Evolutionary conservation across 495 filamentous ascomycete species (phyloP).

Genomic region (Delitschia confertaspora): DNA sequence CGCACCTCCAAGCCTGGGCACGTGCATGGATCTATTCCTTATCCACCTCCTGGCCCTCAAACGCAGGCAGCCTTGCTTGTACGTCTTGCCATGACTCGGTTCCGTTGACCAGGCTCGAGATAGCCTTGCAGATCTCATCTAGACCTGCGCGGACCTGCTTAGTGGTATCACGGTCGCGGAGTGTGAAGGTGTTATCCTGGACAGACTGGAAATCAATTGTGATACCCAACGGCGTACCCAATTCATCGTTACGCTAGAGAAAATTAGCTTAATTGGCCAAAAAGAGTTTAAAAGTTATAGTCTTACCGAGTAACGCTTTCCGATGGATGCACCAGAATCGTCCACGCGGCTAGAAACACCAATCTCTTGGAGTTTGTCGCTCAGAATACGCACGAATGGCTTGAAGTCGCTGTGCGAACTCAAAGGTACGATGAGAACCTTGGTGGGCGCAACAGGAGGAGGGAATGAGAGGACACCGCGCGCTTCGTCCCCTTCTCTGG

Average conservation of each 20-base stretch:
- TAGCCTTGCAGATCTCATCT: slow-evolving; percentile 55
- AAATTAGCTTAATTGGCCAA: no score
- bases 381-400: slow-evolving; percentile 45
- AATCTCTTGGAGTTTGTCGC: slow-evolving; percentile 49
- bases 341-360: slow-evolving; percentile 58
- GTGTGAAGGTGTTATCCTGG: slow-evolving; percentile 58
- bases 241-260: slow-evolving; percentile 24
- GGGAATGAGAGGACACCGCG: slow-evolving; percentile 64
- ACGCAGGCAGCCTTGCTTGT: slow-evolving; percentile 52
- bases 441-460: slow-evolving; percentile 56
- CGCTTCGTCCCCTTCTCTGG: slow-evolving; percentile 51
- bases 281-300: slow-evolving; percentile 34
- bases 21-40: no score
- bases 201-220: slow-evolving; percentile 62
- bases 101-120: slow-evolving; percentile 52
- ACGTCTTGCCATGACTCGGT: slow-evolving; percentile 59
- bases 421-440: slow-evolving; percentile 60
- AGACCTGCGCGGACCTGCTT: slow-evolving; percentile 58
- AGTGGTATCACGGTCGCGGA: slow-evolving; percentile 51
- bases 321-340: slow-evolving; percentile 58
- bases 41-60: slow-evolving; percentile 59
- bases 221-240: slow-evolving; percentile 53
- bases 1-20: no score
- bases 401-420: slow-evolving; percentile 51
- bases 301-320: slow-evolving; percentile 44